Base-by-base conservation (phyloP, 257 asterid genomes). In the Perilla frutescens region DNA sequence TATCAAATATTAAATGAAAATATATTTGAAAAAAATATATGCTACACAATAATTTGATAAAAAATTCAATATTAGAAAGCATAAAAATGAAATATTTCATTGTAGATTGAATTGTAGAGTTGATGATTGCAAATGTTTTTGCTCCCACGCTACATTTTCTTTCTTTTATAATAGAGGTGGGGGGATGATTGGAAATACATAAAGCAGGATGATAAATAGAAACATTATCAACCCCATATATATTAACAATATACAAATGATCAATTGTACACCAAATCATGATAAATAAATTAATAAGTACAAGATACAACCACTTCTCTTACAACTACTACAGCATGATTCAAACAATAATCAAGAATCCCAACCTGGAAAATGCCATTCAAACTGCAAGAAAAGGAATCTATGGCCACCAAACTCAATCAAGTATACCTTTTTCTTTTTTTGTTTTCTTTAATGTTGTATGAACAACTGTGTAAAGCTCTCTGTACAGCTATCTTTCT, bases 401-500 rank as follows among this genome's bases (percentile, higher is more conserved):
- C 80, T 56, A 13, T 58, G 66, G 82, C 75, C 68, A 78, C 81
- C 74, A 80, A 75, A 85, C 79, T 73, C 86, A 83, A 82, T 77
- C 83, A 84, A 57, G 80, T 81, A 84, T 78, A 70, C 83, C 77
- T 72, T 68, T 79, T 10, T 39, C 50, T 66, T 51, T 62, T 67
- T 50, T 70, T 64, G 31, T 77, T 76, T 78, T 70, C 61, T 80
- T 74, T 70, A 66, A 53, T 77, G 37, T 50, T 39, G 80, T 73
- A 84, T 77, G 62, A 80, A 51, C 58, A 73, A 71, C 62, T 68
- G 57, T 79, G 73, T 58, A 62, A 81, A 68, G 71, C 47, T 53
- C 75, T 77, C 86, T 85, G 84, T 88, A 84, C 89, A 87, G 79
- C 81, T 76, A 80, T 74, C 68, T 45, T 65, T 8, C 56, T 83